Base-by-base conservation (phyloP, 345 rosid species). In the Melastoma malabathricum region DNA sequence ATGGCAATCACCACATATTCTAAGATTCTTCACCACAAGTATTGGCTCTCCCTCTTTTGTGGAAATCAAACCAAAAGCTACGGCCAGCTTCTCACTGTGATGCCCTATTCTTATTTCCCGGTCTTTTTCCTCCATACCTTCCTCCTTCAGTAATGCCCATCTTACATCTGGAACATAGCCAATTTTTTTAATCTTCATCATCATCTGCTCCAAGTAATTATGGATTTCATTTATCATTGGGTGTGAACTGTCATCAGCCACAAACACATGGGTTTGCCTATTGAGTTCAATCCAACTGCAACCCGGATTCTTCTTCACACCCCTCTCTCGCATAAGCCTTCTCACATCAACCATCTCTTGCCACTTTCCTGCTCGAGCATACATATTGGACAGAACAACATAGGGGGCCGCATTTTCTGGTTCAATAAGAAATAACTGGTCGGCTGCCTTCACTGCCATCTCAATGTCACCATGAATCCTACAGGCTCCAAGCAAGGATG, bases 1-100 rank as follows among this genome's bases (percentile, higher is more conserved):
- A 25, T 89, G 94, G 60, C 95, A 89, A 61, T 89, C 94, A 25
- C 95, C 97, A 48, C 97, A 85, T 48, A 85, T 89, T 51, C 97
- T 72, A 43, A 86, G 62, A 68, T 89, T 89, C 73, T 86, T 86
- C 18, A 79, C 68, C 65, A 86, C 96, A 3, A 81, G 62, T 57
- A 89, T 55, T 10, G 90, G 81, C 54, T 73, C 84, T 51, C 82
- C 76, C 15, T 76, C 67, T 57, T 65, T 68, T 2, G 83, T 81
- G 15, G 90, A 83, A 54, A 86, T 72, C 68, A 89, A 58, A 55
- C 97, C 93, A 22, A 79, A 81, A 20, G 95, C 95, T 17, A 89
- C 95, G 0, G 95, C 90, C 48, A 86, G 73, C 78, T 86, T 86
- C 83, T 89, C 96, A 25, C 97, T 86, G 22, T 83, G 96, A 72